Evolutionary conservation across 2,329 filamentous ascomycete species (phyloP).

Genomic region (Hymenoscyphus repandus): DNA sequence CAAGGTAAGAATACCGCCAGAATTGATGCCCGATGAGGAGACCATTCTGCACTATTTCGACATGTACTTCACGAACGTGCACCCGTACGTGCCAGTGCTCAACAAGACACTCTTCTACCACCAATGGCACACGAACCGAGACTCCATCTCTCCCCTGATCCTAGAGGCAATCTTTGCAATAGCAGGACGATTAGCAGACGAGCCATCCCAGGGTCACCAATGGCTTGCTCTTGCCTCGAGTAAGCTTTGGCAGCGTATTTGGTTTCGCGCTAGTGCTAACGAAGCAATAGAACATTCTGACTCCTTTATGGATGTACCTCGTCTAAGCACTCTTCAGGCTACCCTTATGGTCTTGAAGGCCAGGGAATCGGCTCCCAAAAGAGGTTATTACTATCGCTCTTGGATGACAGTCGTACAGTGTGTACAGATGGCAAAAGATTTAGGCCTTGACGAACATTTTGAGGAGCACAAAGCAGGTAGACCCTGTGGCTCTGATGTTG

Average conservation of each 20-base stretch:
- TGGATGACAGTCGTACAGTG: conserved; percentile 95
- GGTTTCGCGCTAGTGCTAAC: conserved; percentile 27
- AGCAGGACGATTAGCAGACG: conserved; percentile 75
- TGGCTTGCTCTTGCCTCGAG: conserved; percentile 88
- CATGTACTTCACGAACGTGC: conserved; percentile 84
- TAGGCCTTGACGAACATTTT: conserved; percentile 83
- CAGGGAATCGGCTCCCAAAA: conserved; percentile 83
- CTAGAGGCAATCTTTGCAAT: conserved; percentile 90
- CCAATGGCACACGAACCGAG: conserved; percentile 79
- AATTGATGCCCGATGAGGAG: conserved; percentile 86
- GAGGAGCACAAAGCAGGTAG: conserved; percentile 69
- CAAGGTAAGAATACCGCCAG: conserved; percentile 82
- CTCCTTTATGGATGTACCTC: conserved; percentile 87
- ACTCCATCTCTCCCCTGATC: conserved; percentile 82
- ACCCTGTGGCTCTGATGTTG: conserved; percentile 60
- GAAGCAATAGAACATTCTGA: conserved; percentile 68
- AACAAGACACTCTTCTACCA: conserved; percentile 79
- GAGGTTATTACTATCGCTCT: conserved; percentile 93
- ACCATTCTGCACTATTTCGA: conserved; percentile 81
- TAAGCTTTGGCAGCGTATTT: conserved; percentile 34
- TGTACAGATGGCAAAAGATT: conserved; percentile 86
- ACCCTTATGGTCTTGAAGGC: conserved; percentile 85
- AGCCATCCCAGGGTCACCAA: conserved; percentile 78
- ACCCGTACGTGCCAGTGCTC: conserved; percentile 87
- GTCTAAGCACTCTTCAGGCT: conserved; percentile 87